Percentiles rank a stretch among this genome's conserved stretches.
These are phyloP conservation scores for Starmerella roubikii DNA, from an alignment of 805 yeast species.

Conservation along the genomic window DNA sequence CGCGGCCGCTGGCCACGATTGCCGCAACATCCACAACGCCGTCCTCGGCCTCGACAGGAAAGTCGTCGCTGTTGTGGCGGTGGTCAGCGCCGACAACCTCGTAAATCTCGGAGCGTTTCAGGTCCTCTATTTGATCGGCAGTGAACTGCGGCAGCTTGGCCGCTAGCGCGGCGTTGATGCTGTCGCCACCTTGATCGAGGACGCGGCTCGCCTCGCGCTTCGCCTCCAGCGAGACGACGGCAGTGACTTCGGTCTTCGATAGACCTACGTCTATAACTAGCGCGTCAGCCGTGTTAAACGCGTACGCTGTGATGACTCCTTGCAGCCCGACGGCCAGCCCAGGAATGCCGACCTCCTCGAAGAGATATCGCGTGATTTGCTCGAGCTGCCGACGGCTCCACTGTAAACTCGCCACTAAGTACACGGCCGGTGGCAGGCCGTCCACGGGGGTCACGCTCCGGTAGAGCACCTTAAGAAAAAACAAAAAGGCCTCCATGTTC, in stretches of 20 bases:
- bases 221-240: slow-evolving; percentile 61
- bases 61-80: slow-evolving; percentile 25
- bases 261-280: slow-evolving; percentile 71
- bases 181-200: slow-evolving; percentile 47
- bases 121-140: slow-evolving; percentile 48
- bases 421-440: slow-evolving; percentile 47
- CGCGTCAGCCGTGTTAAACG: slow-evolving; percentile 48
- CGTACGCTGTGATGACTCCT: slow-evolving; percentile 57
- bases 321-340: slow-evolving; percentile 59
- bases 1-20: slow-evolving; percentile 64
- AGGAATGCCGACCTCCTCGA: slow-evolving; percentile 58
- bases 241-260: slow-evolving; percentile 60
- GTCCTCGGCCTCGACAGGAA: slow-evolving; percentile 39
- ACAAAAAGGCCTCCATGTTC: slow-evolving; percentile 57
- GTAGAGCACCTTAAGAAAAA: slow-evolving; percentile 38
- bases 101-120: slow-evolving; percentile 61
- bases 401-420: slow-evolving; percentile 44
- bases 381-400: slow-evolving; percentile 66
- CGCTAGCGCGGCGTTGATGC: slow-evolving; percentile 43
- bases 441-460: slow-evolving; percentile 33
- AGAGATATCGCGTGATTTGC: slow-evolving; percentile 53
- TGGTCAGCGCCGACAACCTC: slow-evolving; percentile 68
- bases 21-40: slow-evolving; percentile 82
- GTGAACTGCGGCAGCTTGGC: slow-evolving; percentile 46
- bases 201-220: slow-evolving; percentile 40